Conservation (phyloP, 2,329 filamentous ascomycete species). For the Taxawa tesnikishii region DNA sequence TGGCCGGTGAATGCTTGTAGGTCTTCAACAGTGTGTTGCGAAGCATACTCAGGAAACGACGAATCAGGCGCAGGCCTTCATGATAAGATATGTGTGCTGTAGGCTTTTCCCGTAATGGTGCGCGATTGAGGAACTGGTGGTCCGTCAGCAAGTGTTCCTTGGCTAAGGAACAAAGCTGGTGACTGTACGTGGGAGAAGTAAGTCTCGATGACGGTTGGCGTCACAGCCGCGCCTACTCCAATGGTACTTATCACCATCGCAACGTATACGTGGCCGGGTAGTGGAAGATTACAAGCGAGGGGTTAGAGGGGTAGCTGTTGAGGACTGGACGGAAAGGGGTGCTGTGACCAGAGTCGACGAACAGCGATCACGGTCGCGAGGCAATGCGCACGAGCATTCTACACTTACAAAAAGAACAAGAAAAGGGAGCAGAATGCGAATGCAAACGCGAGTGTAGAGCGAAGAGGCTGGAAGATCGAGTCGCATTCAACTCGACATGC, state of each 20-base stretch:
- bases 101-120: slow-evolving; percentile 62
- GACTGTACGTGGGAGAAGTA: slow-evolving; percentile 70
- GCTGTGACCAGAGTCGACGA: too few relatives aligned
- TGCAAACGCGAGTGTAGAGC: too few relatives aligned
- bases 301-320: too few relatives aligned
- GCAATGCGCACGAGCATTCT: too few relatives aligned
- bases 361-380: too few relatives aligned
- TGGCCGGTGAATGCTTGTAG: slow-evolving; percentile 83
- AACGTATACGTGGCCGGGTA: too few relatives aligned
- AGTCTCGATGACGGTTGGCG: slow-evolving; percentile 77
- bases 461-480: too few relatives aligned
- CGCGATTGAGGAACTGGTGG: slow-evolving; percentile 66
- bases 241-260: slow-evolving; percentile 67
- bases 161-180: background rate
- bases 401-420: too few relatives aligned
- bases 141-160: background rate
- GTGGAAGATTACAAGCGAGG: too few relatives aligned
- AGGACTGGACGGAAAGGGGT: too few relatives aligned
- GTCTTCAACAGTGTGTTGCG: slow-evolving; percentile 85
- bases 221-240: slow-evolving; percentile 69
- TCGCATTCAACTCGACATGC: too few relatives aligned
- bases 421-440: too few relatives aligned
- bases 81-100: slow-evolving; percentile 90
- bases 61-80: slow-evolving; percentile 77
- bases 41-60: slow-evolving; percentile 74